Percentiles rank a stretch among this genome's conserved stretches.
phyloP scores from a whole-genome alignment of 2,329 filamentous ascomycete genomes.

The Colletotrichum gigasporum region DNA sequence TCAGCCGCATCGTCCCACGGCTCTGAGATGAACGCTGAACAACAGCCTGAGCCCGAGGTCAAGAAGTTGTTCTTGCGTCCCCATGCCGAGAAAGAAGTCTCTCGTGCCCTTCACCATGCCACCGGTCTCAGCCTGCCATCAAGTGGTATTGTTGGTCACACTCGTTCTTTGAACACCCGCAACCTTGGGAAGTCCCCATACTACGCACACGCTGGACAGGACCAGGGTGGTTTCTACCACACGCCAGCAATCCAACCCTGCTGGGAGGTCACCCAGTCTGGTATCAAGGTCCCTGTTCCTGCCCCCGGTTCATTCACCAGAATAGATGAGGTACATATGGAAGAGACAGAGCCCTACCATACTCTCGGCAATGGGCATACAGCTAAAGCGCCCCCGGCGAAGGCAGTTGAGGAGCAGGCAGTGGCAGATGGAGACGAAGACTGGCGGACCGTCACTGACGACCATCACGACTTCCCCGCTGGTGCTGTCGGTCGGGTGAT shows the following conservation, averaged over 20 bases:
- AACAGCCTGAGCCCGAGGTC: neutral
- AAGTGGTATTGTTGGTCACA: conserved; percentile 14
- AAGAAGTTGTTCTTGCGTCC: conserved; percentile 20
- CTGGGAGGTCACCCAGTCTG: conserved; percentile 19
- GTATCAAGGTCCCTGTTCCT: conserved; percentile 19
- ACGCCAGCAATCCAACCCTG: conserved; percentile 24
- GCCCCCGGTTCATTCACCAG: neutral
- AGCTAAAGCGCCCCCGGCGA: neutral
- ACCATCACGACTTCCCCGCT: neutral
- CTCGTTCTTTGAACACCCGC: neutral
- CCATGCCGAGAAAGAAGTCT: conserved; percentile 29
- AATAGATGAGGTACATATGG: conserved; percentile 7
- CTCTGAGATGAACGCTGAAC: conserved; percentile 13
- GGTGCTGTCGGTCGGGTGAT: conserved; percentile 22
- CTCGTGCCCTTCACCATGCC: conserved; percentile 22
- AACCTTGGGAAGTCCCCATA: conserved; percentile 3
- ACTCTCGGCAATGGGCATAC: conserved; percentile 12
- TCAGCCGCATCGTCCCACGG: conserved; percentile 16
- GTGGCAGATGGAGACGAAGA: conserved; percentile 23
- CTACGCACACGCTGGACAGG: neutral
- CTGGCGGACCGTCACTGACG: conserved; percentile 32
- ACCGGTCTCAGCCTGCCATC: conserved; percentile 29
- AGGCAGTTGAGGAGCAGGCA: conserved; percentile 3
- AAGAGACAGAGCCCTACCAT: conserved; percentile 10
- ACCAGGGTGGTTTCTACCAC: conserved; percentile 26